phyloP scores from a whole-genome alignment of 805 yeast species.

The Cyberlindnera samutprakarnensis region DNA sequence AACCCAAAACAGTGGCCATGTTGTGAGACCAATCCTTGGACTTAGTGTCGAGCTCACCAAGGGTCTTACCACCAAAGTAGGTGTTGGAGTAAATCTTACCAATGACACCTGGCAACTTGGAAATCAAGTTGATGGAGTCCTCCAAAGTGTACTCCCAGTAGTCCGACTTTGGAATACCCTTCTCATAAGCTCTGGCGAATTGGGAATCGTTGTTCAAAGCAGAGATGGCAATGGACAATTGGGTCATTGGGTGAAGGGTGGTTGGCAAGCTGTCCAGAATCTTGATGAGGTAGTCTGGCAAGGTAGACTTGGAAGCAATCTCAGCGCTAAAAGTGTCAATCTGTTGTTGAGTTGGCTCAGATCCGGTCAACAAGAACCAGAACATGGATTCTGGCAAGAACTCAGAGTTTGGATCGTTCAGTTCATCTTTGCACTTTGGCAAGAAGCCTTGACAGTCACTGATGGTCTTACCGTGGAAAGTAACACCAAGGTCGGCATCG shows the following conservation, averaged over 20 bases:
- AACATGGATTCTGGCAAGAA: slow-evolving; percentile 72
- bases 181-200: slow-evolving; percentile 66
- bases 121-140: slow-evolving; percentile 61
- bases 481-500: slow-evolving; percentile 70
- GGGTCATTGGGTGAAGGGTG: slow-evolving; percentile 79
- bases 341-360: slow-evolving; percentile 56
- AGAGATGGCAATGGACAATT: slow-evolving; percentile 66
- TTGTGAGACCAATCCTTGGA: slow-evolving; percentile 73
- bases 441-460: slow-evolving; percentile 59
- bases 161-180: slow-evolving; percentile 59
- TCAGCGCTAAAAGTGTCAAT: slow-evolving; percentile 49
- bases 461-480: slow-evolving; percentile 72
- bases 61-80: slow-evolving; percentile 43
- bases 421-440: slow-evolving; percentile 41
- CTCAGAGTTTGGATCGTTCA: slow-evolving; percentile 34
- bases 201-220: slow-evolving; percentile 65
- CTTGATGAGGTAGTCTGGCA: slow-evolving; percentile 58
- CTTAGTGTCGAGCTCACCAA: slow-evolving; percentile 43
- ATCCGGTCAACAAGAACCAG: slow-evolving; percentile 73
- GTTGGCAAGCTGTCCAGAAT: slow-evolving; percentile 58
- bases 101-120: slow-evolving; percentile 67
- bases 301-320: slow-evolving; percentile 54
- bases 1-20: slow-evolving; percentile 59
- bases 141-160: slow-evolving; percentile 75
- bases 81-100: slow-evolving; percentile 67